phyloP scores from a whole-genome alignment of 306 rosid species.

The Quercus glauca region DNA sequence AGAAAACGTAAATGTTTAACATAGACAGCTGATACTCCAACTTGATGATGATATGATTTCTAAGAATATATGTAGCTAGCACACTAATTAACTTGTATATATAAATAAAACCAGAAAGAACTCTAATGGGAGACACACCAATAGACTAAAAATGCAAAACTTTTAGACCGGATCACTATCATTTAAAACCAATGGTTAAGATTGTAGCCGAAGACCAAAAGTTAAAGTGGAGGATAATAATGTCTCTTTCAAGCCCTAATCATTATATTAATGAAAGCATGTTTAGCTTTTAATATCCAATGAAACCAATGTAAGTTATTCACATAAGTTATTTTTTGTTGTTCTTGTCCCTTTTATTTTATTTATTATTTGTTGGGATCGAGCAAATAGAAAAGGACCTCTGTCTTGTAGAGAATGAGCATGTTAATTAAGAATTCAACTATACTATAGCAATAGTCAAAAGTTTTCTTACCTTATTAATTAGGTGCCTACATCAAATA shows the following conservation, averaged over 20 bases:
- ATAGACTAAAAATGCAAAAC: slow-evolving; percentile 2
- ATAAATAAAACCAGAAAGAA: background rate
- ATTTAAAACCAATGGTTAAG: slow-evolving; percentile 6
- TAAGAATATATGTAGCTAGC: no score
- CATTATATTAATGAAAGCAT: slow-evolving; percentile 15
- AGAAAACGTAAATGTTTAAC: no score
- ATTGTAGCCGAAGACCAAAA: slow-evolving; percentile 8
- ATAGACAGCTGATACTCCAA: no score
- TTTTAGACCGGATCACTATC: slow-evolving; percentile 29
- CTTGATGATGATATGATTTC: no score
- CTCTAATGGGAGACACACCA: background rate
- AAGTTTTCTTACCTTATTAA: background rate
- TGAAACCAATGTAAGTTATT: slow-evolving; percentile 12
- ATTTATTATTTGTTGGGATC: background rate
- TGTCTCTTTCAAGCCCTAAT: slow-evolving; percentile 23
- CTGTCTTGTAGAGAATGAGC: slow-evolving; percentile 3
- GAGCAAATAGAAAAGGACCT: background rate
- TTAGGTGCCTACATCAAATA: slow-evolving; percentile 2
- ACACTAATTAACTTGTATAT: background rate
- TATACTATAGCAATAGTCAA: background rate
- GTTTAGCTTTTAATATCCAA: slow-evolving; percentile 33
- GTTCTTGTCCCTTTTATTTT: no score
- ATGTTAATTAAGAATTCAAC: background rate
- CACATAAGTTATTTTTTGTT: slow-evolving; percentile 7
- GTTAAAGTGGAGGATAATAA: slow-evolving; percentile 18